Evolutionary conservation across 805 yeast genomes (phyloP).

Genomic region (Candida koratica): DNA sequence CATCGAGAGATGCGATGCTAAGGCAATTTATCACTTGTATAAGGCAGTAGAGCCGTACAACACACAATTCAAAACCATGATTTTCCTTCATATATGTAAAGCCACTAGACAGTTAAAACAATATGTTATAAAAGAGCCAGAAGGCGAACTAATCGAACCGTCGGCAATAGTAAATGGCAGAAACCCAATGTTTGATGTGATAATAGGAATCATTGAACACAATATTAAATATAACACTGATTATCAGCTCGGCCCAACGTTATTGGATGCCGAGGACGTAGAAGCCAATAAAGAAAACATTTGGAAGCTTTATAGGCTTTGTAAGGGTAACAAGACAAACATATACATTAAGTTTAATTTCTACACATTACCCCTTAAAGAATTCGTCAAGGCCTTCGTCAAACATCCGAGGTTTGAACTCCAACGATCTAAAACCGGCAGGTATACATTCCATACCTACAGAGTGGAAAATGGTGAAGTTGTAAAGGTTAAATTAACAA

Average conservation of each 20-base stretch:
- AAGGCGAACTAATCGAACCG: not conserved
- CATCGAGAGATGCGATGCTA: slow-evolving; percentile 1
- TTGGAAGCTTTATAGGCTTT: not conserved
- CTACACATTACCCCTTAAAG: not conserved
- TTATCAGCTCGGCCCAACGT: not conserved
- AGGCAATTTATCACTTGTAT: not conserved
- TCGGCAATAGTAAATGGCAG: too few species aligned
- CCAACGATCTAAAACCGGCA: not conserved
- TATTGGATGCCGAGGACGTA: not conserved
- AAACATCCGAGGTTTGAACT: not conserved
- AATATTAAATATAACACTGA: not conserved
- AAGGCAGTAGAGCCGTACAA: not conserved
- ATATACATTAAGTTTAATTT: not conserved
- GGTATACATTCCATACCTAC: not conserved
- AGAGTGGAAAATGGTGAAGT: not conserved
- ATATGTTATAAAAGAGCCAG: not conserved
- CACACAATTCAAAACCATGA: not conserved
- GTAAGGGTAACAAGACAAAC: not conserved
- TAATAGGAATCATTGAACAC: not conserved
- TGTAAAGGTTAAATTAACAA: not conserved
- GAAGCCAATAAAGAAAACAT: not conserved
- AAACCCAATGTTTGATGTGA: not conserved
- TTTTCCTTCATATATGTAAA: not conserved
- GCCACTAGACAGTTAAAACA: not conserved
- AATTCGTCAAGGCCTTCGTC: not conserved